Conservation (phyloP, 2,329 filamentous ascomycete genomes). For the Trichothecium roseum region DNA sequence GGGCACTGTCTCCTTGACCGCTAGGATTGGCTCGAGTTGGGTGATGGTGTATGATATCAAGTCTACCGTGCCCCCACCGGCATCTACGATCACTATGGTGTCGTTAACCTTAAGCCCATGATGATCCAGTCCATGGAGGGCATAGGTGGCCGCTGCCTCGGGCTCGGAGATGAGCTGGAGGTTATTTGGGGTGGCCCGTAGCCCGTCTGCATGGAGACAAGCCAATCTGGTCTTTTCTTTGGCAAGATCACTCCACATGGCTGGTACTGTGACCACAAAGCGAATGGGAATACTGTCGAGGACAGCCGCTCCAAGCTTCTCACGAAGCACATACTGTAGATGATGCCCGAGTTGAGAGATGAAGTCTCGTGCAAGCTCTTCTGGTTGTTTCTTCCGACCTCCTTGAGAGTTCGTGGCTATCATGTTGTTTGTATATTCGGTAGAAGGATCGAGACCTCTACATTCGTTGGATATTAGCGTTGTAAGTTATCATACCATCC, state of each 20-base stretch:
- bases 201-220: constrained; percentile 22
- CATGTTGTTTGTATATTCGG: constrained; percentile 19
- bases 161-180: constrained; percentile 36
- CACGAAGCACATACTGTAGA: constrained; percentile 28
- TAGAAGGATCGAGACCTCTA: constrained; percentile 25
- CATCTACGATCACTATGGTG: constrained; percentile 40
- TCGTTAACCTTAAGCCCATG: constrained; percentile 29
- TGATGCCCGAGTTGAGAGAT: constrained; percentile 32
- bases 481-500: too few relatives aligned
- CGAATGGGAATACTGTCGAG: constrained; percentile 31
- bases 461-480: neutral
- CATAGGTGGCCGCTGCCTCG: constrained; percentile 37
- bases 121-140: constrained; percentile 27
- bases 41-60: constrained; percentile 38
- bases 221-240: constrained; percentile 37
- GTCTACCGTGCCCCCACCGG: constrained; percentile 40
- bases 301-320: constrained; percentile 30
- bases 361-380: constrained; percentile 34
- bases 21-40: constrained; percentile 28
- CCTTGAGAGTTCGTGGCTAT: constrained; percentile 14
- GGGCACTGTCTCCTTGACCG: constrained; percentile 32
- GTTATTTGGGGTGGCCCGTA: constrained; percentile 16
- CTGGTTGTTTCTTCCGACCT: constrained; percentile 11
- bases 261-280: constrained; percentile 44
- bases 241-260: constrained; percentile 43